These are phyloP conservation scores for Sextonia rubra DNA, from an alignment of 164 flowering plant species.

Conservation along the genomic window DNA sequence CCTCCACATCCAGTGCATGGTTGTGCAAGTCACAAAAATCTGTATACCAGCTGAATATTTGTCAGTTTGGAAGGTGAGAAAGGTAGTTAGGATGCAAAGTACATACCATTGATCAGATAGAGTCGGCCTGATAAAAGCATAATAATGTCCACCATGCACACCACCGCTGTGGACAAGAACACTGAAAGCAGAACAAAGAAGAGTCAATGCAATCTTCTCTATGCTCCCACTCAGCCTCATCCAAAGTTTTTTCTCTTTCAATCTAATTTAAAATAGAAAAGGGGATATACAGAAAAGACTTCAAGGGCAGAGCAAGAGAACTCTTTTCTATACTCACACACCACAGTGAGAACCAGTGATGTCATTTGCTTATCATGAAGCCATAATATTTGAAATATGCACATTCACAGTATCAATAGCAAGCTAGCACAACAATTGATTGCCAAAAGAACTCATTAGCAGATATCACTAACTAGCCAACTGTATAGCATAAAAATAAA, in stretches of 20 bases:
- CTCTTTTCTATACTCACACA: too few relatives aligned
- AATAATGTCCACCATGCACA: slow-evolving; percentile 49
- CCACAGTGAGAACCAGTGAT: neutral
- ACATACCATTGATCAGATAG: slow-evolving; percentile 43
- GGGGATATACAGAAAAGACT: too few relatives aligned
- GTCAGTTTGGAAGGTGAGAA: too few relatives aligned
- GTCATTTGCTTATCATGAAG: neutral
- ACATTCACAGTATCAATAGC: neutral
- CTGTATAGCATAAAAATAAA: neutral
- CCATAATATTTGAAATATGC: neutral
- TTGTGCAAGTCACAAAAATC: too few relatives aligned
- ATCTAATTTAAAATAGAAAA: too few relatives aligned
- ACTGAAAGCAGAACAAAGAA: slow-evolving; percentile 20
- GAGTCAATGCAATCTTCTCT: neutral
- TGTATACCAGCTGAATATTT: too few relatives aligned
- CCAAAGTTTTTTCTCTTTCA: too few relatives aligned
- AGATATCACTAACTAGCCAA: neutral
- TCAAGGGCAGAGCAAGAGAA: too few relatives aligned
- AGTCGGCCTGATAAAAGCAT: slow-evolving; percentile 47
- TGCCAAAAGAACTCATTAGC: neutral
- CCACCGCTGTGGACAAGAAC: slow-evolving; percentile 52
- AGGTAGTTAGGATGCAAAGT: neutral
- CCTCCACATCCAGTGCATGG: too few relatives aligned
- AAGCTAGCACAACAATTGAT: neutral
- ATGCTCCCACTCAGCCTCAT: too few relatives aligned